A percentile compares a stretch with the other conserved stretches of the same genome.
These are phyloP conservation scores for Neurospora sp. DNA, from an alignment of 495 filamentous ascomycete genomes.

Conservation along the genomic window DNA sequence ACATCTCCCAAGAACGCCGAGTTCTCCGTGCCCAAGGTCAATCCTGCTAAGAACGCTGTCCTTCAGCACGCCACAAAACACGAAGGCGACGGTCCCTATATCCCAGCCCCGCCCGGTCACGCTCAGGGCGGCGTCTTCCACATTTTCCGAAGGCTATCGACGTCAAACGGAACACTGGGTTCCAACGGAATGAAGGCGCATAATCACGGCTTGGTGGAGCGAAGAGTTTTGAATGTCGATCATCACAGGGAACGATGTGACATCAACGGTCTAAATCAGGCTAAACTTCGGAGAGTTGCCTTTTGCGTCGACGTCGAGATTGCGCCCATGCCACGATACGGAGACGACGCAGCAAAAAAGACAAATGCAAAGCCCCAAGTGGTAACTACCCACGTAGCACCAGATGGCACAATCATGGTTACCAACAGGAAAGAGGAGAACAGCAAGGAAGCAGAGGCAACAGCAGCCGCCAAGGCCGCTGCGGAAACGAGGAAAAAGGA, in stretches of 20 bases:
- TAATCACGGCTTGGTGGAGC: conserved; percentile 53
- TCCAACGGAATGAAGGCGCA: conserved; percentile 23
- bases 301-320: conserved; percentile 98
- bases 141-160: conserved; percentile 71
- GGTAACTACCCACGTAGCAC: conserved; percentile 45
- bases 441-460: conserved; percentile 15
- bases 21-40: conserved; percentile 46
- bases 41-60: conserved; percentile 40
- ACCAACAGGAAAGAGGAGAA: conserved; percentile 30
- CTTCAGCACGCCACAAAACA: conserved; percentile 38
- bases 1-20: conserved; percentile 42
- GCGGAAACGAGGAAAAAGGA: conserved; percentile 55
- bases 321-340: conserved; percentile 51
- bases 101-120: conserved; percentile 53
- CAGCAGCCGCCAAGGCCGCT: conserved; percentile 15
- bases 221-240: conserved; percentile 80
- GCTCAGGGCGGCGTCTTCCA: conserved; percentile 66
- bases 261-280: conserved; percentile 67
- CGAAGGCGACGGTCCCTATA: conserved; percentile 49
- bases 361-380: conserved; percentile 38
- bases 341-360: conserved; percentile 25
- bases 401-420: conserved; percentile 27
- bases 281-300: conserved; percentile 74
- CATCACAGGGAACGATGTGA: conserved; percentile 65
- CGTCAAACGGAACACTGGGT: conserved; percentile 46